Evolutionary conservation across 306 rosid genomes (phyloP).

Genomic region (Cotoneaster glaucophyllus): DNA sequence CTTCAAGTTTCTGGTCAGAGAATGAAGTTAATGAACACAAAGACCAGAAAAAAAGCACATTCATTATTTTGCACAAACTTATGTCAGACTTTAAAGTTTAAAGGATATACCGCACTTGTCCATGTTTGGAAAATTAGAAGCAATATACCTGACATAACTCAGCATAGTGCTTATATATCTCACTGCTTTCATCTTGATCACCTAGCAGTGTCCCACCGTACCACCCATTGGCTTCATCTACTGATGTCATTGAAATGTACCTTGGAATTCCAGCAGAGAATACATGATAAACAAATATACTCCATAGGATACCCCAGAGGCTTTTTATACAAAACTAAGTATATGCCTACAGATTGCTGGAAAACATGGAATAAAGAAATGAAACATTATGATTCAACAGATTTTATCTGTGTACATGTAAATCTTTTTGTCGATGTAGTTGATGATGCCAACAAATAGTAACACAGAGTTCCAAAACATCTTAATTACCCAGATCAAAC

Average conservation of each 20-base stretch:
- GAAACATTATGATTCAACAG: background rate
- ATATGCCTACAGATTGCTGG: background rate
- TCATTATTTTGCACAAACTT: background rate
- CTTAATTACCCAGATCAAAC: background rate
- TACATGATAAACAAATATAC: slow-evolving; percentile 14
- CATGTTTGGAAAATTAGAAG: background rate
- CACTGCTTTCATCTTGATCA: slow-evolving; percentile 82
- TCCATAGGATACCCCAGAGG: background rate
- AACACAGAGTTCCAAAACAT: background rate
- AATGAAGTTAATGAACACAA: background rate
- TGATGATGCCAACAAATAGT: background rate
- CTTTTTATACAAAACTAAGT: background rate
- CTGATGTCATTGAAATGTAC: slow-evolving; percentile 68
- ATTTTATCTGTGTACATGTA: background rate
- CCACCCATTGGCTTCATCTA: slow-evolving; percentile 78
- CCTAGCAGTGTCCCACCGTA: slow-evolving; percentile 78
- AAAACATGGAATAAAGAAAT: background rate
- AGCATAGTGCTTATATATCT: slow-evolving; percentile 84
- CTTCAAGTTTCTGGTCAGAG: background rate
- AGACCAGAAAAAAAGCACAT: background rate
- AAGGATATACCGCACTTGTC: background rate
- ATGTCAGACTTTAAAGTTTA: background rate
- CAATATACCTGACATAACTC: slow-evolving; percentile 73
- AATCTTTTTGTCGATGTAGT: background rate
- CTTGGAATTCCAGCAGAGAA: slow-evolving; percentile 33